Conservation (phyloP, 139 green algal species). For the Volvox africanus region DNA sequence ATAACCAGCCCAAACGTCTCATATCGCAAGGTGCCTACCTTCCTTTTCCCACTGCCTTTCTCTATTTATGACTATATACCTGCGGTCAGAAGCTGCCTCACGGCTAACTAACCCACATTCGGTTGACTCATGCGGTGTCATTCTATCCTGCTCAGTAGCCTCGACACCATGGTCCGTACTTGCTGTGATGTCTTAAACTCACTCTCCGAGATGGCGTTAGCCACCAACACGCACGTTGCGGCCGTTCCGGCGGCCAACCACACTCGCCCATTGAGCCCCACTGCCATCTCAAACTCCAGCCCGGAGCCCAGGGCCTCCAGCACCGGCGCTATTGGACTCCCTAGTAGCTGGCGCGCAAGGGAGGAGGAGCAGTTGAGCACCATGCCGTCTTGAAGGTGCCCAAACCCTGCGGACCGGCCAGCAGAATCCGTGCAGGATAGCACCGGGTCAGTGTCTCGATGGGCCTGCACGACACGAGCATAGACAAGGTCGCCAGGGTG, state of each 20-base stretch:
- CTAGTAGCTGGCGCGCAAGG: conserved; percentile 65
- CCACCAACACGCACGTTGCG: conserved; percentile 62
- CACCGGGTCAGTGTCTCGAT: conserved; percentile 76
- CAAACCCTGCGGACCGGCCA: conserved; percentile 77
- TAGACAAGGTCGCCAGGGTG: conserved; percentile 85
- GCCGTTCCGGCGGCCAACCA: conserved; percentile 69
- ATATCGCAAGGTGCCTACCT: no score
- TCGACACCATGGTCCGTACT: conserved; percentile 34
- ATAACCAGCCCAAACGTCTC: no score
- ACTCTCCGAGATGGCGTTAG: conserved; percentile 39
- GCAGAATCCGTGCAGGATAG: conserved; percentile 78
- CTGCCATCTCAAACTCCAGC: conserved; percentile 83
- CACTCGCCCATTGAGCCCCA: conserved; percentile 85
- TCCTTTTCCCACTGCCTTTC: no score
- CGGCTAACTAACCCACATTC: no score
- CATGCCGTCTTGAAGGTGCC: conserved; percentile 77
- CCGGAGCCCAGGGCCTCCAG: conserved; percentile 67
- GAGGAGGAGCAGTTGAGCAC: conserved; percentile 53
- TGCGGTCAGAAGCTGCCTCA: no score
- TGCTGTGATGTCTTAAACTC: conserved; percentile 52
- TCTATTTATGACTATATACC: no score
- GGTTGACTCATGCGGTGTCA: neutral
- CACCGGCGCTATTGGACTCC: conserved; percentile 57
- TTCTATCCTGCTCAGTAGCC: conserved; percentile 34
- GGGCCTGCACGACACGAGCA: conserved; percentile 72